Percentiles rank a stretch among this genome's conserved stretches.
Evolutionary conservation across 441 rosid species (phyloP).

Genomic region (Theobroma grandiflorum): DNA sequence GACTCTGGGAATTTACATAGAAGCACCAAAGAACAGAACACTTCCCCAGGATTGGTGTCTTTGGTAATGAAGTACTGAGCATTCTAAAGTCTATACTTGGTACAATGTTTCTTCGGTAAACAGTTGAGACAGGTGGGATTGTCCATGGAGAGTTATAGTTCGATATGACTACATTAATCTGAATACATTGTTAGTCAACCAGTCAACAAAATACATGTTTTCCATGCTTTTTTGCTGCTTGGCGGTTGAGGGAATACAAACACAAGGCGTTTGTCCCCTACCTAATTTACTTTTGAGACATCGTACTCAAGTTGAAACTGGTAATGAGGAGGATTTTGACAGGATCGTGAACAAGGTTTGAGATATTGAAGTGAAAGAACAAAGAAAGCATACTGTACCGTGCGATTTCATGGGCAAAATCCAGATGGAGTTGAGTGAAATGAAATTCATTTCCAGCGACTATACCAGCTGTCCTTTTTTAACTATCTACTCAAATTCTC

Average conservation of each 20-base stretch:
- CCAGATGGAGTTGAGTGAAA: not conserved
- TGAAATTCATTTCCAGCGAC: not conserved
- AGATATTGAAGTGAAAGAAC: not conserved
- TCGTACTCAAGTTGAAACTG: too few species aligned
- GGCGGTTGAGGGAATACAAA: not conserved
- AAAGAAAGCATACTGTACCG: not conserved
- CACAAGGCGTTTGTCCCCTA: not conserved
- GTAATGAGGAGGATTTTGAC: too few species aligned
- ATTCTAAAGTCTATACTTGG: too few species aligned
- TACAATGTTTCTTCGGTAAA: too few species aligned
- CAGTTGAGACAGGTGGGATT: not conserved
- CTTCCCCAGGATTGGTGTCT: too few species aligned
- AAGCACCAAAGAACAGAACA: too few species aligned
- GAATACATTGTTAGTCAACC: not conserved
- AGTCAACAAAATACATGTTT: not conserved
- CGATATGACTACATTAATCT: not conserved
- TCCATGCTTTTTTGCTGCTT: not conserved
- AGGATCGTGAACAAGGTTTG: not conserved
- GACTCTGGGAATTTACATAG: too few species aligned
- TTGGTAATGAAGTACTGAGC: too few species aligned
- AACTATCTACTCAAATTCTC: not conserved
- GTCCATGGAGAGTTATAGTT: not conserved
- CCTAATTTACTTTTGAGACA: not conserved
- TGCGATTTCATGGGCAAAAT: not conserved
- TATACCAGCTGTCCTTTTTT: not conserved